Conservation (phyloP, 2,329 filamentous ascomycete genomes). For the Camptophora hylomeconis region DNA sequence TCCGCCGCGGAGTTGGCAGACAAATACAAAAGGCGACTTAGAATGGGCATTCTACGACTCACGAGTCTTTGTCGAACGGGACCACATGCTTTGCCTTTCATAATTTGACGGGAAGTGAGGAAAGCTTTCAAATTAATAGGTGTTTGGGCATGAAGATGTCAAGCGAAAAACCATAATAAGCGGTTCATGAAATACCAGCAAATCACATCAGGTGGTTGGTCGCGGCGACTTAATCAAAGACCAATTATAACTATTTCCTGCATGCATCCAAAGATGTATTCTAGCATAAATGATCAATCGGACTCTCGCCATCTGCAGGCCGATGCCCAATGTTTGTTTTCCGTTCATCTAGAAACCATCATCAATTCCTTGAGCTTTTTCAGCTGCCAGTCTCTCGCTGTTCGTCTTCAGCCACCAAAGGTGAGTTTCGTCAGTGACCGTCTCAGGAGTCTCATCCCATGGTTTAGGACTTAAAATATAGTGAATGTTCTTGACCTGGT, state of each 20-base stretch:
- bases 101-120: no score
- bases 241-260: no score
- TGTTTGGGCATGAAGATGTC: no score
- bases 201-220: not conserved
- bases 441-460: conserved; percentile 41
- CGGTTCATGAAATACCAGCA: not conserved
- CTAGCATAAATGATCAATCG: not conserved
- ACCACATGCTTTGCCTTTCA: no score
- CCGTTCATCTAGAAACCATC: conserved; percentile 35
- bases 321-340: not conserved
- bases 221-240: no score
- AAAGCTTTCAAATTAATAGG: no score
- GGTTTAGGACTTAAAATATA: conserved; percentile 51
- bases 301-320: not conserved
- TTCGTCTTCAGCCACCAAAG: conserved; percentile 47
- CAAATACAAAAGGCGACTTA: no score
- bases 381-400: conserved; percentile 33
- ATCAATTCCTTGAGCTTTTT: conserved; percentile 34
- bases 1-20: no score
- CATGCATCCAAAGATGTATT: no score
- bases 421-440: conserved; percentile 33
- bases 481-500: conserved; percentile 49
- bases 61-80: no score
- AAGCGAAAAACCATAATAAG: not conserved
- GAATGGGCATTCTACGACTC: no score